These are phyloP conservation scores for Boletus sp. DNA, from an alignment of 768 basidiomycete species.

Conservation along the genomic window DNA sequence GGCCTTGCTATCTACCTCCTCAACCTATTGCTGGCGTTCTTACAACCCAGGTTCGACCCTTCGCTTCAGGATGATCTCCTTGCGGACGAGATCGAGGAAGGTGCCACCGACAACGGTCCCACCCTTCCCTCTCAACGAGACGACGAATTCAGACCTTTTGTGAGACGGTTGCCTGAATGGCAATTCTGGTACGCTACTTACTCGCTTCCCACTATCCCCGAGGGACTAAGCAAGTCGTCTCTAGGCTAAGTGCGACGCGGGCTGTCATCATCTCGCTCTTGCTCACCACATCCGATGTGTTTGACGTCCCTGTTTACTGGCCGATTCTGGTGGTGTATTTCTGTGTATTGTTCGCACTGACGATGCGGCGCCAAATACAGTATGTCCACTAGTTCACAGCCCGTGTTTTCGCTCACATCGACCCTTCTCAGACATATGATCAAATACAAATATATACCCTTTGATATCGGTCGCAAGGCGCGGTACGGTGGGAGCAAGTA, in stretches of 20 bases:
- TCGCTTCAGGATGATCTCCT: slow-evolving; percentile 90
- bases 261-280: slow-evolving; percentile 79
- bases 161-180: slow-evolving; percentile 93
- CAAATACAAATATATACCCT: slow-evolving; percentile 96
- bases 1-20: slow-evolving; percentile 94
- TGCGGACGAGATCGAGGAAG: slow-evolving; percentile 95
- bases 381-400: slow-evolving; percentile 38
- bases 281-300: slow-evolving; percentile 78
- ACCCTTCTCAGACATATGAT: slow-evolving; percentile 83
- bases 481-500: slow-evolving; percentile 69
- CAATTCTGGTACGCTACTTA: slow-evolving; percentile 75
- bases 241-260: slow-evolving; percentile 86
- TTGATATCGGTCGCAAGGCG: slow-evolving; percentile 92
- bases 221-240: neutral
- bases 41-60: slow-evolving; percentile 97
- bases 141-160: slow-evolving; percentile 97
- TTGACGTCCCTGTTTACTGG: slow-evolving; percentile 99
- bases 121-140: slow-evolving; percentile 70
- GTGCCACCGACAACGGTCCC: slow-evolving; percentile 56
- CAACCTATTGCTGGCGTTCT: slow-evolving; percentile 94
- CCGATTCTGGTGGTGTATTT: slow-evolving; percentile 98
- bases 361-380: slow-evolving; percentile 96
- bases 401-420: slow-evolving; percentile 4
- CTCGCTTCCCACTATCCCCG: neutral
- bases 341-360: slow-evolving; percentile 89